These are phyloP conservation scores for Saccharomycopsis vini DNA, from an alignment of 805 yeast species.

Conservation along the genomic window DNA sequence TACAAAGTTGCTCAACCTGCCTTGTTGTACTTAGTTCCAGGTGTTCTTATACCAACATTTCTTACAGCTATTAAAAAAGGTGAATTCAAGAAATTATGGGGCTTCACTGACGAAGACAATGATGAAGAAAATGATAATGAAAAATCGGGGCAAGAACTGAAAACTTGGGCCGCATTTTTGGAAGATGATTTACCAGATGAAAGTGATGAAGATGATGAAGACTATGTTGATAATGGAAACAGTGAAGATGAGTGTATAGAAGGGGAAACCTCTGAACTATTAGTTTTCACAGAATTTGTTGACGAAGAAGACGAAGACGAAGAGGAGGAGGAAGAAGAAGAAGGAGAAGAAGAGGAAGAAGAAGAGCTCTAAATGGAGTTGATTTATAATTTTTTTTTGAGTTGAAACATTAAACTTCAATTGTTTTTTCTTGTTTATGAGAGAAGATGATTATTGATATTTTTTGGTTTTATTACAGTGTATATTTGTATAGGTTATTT, in stretches of 20 bases:
- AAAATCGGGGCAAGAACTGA: slow-evolving; percentile 11
- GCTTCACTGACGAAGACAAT: slow-evolving; percentile 25
- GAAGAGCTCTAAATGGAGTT: neutral
- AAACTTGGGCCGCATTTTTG: slow-evolving; percentile 2
- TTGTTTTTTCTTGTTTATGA: no score
- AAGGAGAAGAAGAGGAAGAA: neutral
- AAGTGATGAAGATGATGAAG: slow-evolving; percentile 10
- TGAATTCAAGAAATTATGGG: slow-evolving; percentile 36
- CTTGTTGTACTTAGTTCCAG: slow-evolving; percentile 52
- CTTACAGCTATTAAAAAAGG: slow-evolving; percentile 30
- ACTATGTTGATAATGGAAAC: slow-evolving; percentile 1
- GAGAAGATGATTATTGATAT: no score
- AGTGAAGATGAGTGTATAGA: slow-evolving; percentile 2
- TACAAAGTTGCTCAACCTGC: slow-evolving; percentile 57
- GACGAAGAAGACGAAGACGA: slow-evolving; percentile 3
- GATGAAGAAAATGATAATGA: slow-evolving; percentile 10
- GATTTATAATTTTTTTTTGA: no score
- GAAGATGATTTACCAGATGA: slow-evolving; percentile 7
- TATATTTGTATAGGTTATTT: no score
- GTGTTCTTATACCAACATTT: slow-evolving; percentile 28
- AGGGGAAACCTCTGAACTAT: no score
- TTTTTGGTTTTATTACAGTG: no score
- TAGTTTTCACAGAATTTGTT: no score
- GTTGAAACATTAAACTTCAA: no score
- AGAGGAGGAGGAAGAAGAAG: neutral